phyloP scores from a whole-genome alignment of 2,329 filamentous ascomycete genomes.

The Fusarium sulawesiense region DNA sequence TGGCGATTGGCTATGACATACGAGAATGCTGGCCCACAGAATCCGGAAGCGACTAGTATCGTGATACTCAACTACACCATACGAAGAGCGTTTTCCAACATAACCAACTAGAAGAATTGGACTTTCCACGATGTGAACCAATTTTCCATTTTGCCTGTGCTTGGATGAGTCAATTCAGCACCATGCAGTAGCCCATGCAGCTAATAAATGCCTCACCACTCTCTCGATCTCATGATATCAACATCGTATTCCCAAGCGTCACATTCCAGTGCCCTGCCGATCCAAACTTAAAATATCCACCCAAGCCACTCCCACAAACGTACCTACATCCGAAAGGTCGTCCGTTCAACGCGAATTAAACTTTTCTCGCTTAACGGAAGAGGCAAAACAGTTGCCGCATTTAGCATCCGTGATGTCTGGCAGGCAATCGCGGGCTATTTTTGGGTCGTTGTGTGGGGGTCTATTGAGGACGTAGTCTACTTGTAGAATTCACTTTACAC shows the following conservation, averaged over 20 bases:
- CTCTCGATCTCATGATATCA: accelerated
- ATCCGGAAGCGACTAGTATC: too few species aligned
- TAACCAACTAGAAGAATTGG: too few species aligned
- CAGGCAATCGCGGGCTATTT: background rate
- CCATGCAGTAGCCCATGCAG: too few species aligned
- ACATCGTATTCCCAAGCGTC: background rate
- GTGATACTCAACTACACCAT: too few species aligned
- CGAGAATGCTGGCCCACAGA: too few species aligned
- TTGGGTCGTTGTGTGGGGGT: background rate
- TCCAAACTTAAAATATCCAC: background rate
- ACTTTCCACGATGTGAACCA: too few species aligned
- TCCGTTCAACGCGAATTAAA: background rate
- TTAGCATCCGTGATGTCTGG: background rate
- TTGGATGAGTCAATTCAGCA: too few species aligned
- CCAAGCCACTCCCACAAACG: background rate
- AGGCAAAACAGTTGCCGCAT: background rate
- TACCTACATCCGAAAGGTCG: background rate
- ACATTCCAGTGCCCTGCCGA: background rate
- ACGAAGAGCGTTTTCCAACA: too few species aligned
- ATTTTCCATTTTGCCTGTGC: too few species aligned
- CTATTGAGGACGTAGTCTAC: background rate
- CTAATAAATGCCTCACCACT: background rate
- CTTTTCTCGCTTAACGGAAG: background rate
- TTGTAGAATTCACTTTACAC: background rate
- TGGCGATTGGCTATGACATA: too few species aligned